Percentiles rank a stretch among this genome's conserved stretches.
These are phyloP conservation scores for Nicotiana benthamiana DNA, from an alignment of 257 asterid species.

Conservation along the genomic window DNA sequence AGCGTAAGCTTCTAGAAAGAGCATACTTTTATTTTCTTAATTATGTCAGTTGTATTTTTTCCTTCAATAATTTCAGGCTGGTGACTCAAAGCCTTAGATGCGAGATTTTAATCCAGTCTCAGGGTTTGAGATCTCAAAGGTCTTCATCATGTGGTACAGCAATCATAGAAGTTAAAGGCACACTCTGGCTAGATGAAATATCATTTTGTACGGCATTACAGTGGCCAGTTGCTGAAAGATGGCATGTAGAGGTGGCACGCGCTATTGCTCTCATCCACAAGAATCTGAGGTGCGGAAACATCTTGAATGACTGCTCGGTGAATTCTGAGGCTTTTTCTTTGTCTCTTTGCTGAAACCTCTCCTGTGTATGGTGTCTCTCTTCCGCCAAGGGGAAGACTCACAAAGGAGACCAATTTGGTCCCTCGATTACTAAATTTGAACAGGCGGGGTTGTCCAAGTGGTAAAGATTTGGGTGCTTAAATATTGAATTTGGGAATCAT, in stretches of 20 bases:
- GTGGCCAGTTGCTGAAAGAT: not conserved
- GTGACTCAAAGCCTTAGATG: not conserved
- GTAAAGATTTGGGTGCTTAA: not conserved
- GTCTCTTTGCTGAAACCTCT: not conserved
- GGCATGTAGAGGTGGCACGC: not conserved
- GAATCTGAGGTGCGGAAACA: not conserved
- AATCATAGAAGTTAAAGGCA: not conserved
- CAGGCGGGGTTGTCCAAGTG: not conserved
- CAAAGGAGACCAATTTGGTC: not conserved
- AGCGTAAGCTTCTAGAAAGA: not conserved
- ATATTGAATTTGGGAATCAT: not conserved
- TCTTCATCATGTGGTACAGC: not conserved
- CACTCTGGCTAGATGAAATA: not conserved
- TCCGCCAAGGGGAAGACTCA: not conserved
- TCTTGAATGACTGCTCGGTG: not conserved
- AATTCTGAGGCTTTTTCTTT: not conserved
- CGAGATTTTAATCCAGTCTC: not conserved
- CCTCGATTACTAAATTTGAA: not conserved
- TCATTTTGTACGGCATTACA: not conserved
- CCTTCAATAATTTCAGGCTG: constrained; percentile 1
- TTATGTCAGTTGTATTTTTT: not conserved
- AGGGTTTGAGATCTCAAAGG: not conserved
- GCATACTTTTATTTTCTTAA: not conserved
- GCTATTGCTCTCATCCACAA: not conserved
- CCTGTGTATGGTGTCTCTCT: not conserved